phyloP scores from a whole-genome alignment of 2,329 filamentous ascomycete genomes.

The Elsinoe arachidis region DNA sequence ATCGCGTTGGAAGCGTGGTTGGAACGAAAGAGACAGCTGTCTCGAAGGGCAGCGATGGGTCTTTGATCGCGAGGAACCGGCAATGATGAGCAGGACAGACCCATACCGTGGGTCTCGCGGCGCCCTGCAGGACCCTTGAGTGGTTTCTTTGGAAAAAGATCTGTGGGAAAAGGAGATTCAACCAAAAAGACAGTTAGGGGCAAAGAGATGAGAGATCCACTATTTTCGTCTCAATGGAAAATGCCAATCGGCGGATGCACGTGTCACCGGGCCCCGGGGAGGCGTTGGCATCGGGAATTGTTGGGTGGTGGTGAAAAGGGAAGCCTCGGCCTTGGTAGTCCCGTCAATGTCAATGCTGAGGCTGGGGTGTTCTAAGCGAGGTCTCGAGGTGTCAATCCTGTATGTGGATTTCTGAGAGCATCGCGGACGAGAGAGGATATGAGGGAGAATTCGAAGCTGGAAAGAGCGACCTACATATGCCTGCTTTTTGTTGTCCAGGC shows the following conservation, averaged over 20 bases:
- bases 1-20: background rate
- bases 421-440: too few species aligned
- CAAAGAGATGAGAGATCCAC: constrained; percentile 1
- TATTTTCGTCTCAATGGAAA: background rate
- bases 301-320: too few species aligned
- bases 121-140: background rate
- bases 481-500: too few species aligned
- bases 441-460: too few species aligned
- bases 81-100: background rate
- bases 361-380: too few species aligned
- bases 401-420: too few species aligned
- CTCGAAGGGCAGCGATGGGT: too few species aligned
- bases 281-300: too few species aligned
- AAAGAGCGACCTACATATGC: too few species aligned
- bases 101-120: background rate
- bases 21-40: background rate
- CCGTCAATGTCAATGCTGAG: too few species aligned
- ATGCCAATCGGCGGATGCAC: background rate
- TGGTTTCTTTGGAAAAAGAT: background rate
- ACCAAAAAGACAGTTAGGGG: background rate
- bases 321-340: too few species aligned
- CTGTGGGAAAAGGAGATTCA: background rate
- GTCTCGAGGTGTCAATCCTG: too few species aligned
- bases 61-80: background rate
- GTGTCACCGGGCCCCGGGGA: constrained; percentile 32